Base-by-base conservation (phyloP, 768 basidiomycete genomes). In the Trametes elegans region DNA sequence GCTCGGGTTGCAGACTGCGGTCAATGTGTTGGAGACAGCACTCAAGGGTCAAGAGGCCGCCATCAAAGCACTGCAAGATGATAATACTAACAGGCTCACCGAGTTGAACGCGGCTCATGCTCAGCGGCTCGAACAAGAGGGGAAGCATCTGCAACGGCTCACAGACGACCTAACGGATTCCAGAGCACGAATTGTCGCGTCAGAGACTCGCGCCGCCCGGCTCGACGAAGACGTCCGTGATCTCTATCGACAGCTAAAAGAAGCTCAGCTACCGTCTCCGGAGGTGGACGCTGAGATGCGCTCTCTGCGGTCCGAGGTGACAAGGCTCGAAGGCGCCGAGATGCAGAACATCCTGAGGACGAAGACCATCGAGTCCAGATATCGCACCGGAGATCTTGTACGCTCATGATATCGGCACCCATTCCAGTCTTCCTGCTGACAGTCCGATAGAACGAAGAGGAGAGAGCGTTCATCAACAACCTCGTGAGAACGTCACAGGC, bases 311-410 rank as follows among this genome's bases (percentile, higher is more conserved):
- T 38, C 45, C 16, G 63, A 60, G 31, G 56, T 66, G 2, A 36
- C 58, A 24, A 45, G 42, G 11, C 51, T 70, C 24, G 62, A 70
- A 55, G 54, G 54, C 11, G 61, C 48, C 60, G 62, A 26, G 49
- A 53, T 40, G 36, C 51, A 31, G 36, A 49, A 35, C 62, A 67
- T 48, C n/a, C 48, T 42, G 55, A 54, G 64, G 18, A 48, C 63
- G 13, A 65, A 63, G 51, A 65, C 65, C 9, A 64, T 72, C 18
- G 64, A 62, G 21, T 44, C 62, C 26, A 62, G 71, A 24, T 72
- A 71, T 39, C 62, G 61, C 27, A 59, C 53, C 23, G 70, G 68
- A 29, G 67, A 70, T 23, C 48, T 72, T 43, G 71, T 70, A 11
- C 13, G 67, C 55, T 31, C 26, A 11, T 29, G 3, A 2, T 11